Conservation (phyloP, 441 rosid genomes). For the Daphne laureola region DNA sequence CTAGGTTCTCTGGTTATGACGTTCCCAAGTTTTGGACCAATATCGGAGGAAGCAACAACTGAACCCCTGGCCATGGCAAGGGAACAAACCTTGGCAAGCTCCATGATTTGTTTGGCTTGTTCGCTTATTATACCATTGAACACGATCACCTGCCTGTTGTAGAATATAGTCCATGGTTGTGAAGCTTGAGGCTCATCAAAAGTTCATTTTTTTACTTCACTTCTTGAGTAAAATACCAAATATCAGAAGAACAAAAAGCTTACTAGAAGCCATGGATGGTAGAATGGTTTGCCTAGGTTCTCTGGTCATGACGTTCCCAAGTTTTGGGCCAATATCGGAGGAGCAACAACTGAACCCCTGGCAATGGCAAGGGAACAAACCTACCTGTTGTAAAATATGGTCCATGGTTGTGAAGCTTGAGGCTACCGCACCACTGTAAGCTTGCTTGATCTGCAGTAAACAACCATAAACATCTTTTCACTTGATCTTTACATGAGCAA, state of each 20-base stretch:
- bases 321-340: conserved; percentile 20
- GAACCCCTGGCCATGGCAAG: conserved; percentile 20
- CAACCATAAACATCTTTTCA: no score
- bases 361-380: conserved; percentile 25
- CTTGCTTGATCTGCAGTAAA: no score
- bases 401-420: conserved; percentile 46
- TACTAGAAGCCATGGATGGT: conserved; percentile 41
- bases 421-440: conserved; percentile 19
- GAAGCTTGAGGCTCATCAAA: conserved; percentile 30
- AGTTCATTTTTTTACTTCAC: no score
- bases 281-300: conserved; percentile 26
- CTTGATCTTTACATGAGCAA: no score
- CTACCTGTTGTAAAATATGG: conserved; percentile 70
- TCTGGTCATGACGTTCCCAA: conserved; percentile 20
- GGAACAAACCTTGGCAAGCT: conserved; percentile 42
- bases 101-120: conserved; percentile 66
- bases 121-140: conserved; percentile 56
- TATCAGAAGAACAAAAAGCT: conserved; percentile 2
- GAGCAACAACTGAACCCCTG: conserved; percentile 23
- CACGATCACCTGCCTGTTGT: conserved; percentile 64
- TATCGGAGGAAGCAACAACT: conserved; percentile 20
- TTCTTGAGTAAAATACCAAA: neutral
- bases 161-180: conserved; percentile 64
- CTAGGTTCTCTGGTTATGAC: conserved; percentile 23
- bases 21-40: conserved; percentile 21